A percentile compares a stretch with the other conserved stretches of the same genome.
These are phyloP conservation scores for Flaveria robusta DNA, from an alignment of 129 eudicot genomes.

Conservation along the genomic window DNA sequence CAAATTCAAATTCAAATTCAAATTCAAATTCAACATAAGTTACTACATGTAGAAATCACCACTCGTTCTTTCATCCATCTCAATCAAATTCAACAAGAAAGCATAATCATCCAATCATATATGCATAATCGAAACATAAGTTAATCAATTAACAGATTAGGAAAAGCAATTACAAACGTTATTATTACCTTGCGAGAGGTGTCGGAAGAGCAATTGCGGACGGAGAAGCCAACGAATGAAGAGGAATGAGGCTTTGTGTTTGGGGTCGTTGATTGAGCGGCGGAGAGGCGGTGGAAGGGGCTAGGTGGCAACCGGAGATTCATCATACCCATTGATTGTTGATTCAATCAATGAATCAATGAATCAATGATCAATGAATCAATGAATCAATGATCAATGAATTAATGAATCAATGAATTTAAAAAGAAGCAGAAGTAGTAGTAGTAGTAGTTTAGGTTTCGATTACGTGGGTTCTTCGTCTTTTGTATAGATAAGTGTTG, in stretches of 20 bases:
- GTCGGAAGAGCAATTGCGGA: constrained; percentile 31
- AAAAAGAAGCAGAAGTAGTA: no score
- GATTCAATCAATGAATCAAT: no score
- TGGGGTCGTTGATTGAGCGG: constrained; percentile 5
- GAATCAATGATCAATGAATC: no score
- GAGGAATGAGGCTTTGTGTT: constrained; percentile 20
- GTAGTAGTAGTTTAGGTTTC: no score
- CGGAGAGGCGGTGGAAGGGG: constrained; percentile 28
- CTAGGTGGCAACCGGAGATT: constrained; percentile 27
- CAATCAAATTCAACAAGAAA: not conserved
- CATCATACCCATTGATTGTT: constrained; percentile 18
- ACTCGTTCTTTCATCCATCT: no score
- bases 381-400: no score
- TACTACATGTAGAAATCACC: not conserved
- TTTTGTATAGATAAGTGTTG: no score
- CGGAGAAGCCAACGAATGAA: constrained; percentile 23
- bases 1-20: no score
- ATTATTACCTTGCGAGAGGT: constrained; percentile 32
- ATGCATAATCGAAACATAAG: not conserved
- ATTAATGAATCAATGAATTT: no score
- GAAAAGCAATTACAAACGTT: not conserved
- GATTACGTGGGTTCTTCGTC: no score
- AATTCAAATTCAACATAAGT: no score
- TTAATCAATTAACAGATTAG: not conserved
- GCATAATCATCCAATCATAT: not conserved